Evolutionary conservation across 2,329 filamentous ascomycete species (phyloP).

Genomic region (Trichophyton mentagrophytes): DNA sequence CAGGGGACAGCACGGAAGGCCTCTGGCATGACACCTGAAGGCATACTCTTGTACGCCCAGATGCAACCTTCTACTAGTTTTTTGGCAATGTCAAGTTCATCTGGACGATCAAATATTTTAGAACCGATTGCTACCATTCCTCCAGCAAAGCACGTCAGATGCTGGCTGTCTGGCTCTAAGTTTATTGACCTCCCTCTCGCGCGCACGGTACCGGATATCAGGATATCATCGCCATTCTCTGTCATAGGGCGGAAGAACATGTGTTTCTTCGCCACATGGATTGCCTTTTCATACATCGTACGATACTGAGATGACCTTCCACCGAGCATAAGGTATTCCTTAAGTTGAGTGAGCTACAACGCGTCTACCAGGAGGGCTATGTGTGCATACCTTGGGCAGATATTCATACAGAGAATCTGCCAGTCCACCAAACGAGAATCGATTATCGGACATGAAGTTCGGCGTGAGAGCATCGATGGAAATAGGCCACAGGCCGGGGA

Average conservation of each 20-base stretch:
- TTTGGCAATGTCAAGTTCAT: constrained; percentile 38
- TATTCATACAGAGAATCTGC: constrained; percentile 48
- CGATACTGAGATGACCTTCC: constrained; percentile 53
- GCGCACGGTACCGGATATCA: constrained; percentile 51
- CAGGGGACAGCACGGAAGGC: constrained; percentile 34
- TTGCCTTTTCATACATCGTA: constrained; percentile 56
- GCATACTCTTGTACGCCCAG: constrained; percentile 41
- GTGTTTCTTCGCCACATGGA: constrained; percentile 56
- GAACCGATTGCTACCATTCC: constrained; percentile 44
- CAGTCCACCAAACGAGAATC: constrained; percentile 44
- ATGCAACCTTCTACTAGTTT: constrained; percentile 44
- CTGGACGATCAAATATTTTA: constrained; percentile 38
- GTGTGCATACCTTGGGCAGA: constrained; percentile 44
- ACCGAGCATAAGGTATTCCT: constrained; percentile 53
- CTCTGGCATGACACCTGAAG: constrained; percentile 44
- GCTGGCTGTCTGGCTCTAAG: constrained; percentile 35
- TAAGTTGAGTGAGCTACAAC: background rate
- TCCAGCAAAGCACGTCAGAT: constrained; percentile 43
- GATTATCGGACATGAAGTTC: constrained; percentile 17
- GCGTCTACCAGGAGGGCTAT: background rate
- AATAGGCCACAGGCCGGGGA: constrained; percentile 31
- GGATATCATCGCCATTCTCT: constrained; percentile 53
- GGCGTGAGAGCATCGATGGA: constrained; percentile 20
- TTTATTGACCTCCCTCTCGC: constrained; percentile 24
- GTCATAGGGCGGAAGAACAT: constrained; percentile 69